These are phyloP conservation scores for Teunomyces panamensis DNA, from an alignment of 805 yeast genomes.

Conservation along the genomic window DNA sequence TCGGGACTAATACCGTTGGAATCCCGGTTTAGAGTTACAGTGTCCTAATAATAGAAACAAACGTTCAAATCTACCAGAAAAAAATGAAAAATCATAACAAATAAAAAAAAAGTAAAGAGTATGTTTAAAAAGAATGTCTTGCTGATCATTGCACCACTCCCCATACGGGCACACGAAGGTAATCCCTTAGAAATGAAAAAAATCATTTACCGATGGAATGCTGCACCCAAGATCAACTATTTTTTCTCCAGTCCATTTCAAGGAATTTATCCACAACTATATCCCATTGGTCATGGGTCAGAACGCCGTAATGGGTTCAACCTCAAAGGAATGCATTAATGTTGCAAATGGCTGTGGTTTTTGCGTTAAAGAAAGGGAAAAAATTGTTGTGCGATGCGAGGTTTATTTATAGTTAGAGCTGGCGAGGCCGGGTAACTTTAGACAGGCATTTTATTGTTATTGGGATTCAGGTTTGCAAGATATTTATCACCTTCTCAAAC, in stretches of 20 bases:
- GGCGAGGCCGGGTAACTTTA: slow-evolving; percentile 27
- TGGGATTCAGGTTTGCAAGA: neutral
- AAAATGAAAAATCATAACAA: neutral
- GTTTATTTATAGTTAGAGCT: slow-evolving; percentile 12
- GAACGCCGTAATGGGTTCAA: slow-evolving; percentile 62
- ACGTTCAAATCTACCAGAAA: neutral
- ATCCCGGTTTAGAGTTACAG: too few species aligned
- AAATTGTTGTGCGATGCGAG: slow-evolving; percentile 3
- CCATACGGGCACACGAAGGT: slow-evolving; percentile 79
- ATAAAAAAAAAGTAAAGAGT: neutral
- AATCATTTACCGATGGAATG: slow-evolving; percentile 48
- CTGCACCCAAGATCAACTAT: slow-evolving; percentile 73
- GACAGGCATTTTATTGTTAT: neutral
- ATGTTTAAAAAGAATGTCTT: slow-evolving; percentile 1
- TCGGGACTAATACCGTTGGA: too few species aligned
- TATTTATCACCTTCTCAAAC: slow-evolving; percentile 16
- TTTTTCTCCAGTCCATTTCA: slow-evolving; percentile 60
- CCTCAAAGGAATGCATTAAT: slow-evolving; percentile 67
- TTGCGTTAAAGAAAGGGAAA: slow-evolving; percentile 48
- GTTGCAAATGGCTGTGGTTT: slow-evolving; percentile 62
- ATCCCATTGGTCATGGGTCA: slow-evolving; percentile 69
- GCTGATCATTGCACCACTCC: slow-evolving; percentile 62
- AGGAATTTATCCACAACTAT: slow-evolving; percentile 47
- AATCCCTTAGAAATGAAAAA: slow-evolving; percentile 55
- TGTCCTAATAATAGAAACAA: too few species aligned